phyloP scores from a whole-genome alignment of 176 grass and related monocot species.

The Thalia dealbata region DNA sequence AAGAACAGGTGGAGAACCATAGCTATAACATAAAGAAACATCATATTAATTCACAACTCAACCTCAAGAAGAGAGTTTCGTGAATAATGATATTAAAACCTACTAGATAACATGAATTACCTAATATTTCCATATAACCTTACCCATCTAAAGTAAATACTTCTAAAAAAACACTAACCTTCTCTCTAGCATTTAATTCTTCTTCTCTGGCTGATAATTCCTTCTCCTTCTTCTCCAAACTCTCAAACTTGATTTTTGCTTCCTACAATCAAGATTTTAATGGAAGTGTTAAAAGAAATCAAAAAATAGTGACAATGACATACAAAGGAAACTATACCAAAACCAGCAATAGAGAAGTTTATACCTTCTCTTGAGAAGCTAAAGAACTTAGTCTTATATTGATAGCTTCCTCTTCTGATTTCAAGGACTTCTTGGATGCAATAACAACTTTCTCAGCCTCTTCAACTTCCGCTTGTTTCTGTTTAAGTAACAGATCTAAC shows the following conservation, averaged over 20 bases:
- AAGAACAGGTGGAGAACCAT: too few species aligned
- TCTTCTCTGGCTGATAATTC: constrained; percentile 48
- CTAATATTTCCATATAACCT: not conserved
- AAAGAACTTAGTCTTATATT: constrained; percentile 43
- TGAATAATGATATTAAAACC: too few species aligned
- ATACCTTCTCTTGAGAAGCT: constrained; percentile 63
- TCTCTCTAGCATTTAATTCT: constrained; percentile 54
- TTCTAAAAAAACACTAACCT: constrained; percentile 35
- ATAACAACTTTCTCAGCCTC: constrained; percentile 46
- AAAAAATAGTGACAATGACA: not conserved
- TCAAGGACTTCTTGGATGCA: constrained; percentile 43
- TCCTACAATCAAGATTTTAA: constrained; percentile 43
- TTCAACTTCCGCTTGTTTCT: constrained; percentile 67
- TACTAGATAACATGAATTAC: not conserved
- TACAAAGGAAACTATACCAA: not conserved
- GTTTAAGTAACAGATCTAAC: constrained; percentile 54
- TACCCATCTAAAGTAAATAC: not conserved
- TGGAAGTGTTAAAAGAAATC: constrained; percentile 11
- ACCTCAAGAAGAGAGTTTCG: too few species aligned
- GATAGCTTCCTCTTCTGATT: constrained; percentile 62
- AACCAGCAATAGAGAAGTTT: not conserved
- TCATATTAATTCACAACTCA: too few species aligned
- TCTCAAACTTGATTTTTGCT: constrained; percentile 37
- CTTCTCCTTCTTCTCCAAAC: constrained; percentile 50
- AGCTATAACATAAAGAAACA: too few species aligned